Evolutionary conservation across 2,329 filamentous ascomycete species (phyloP).

Genomic region (Cytospora chrysosperma): DNA sequence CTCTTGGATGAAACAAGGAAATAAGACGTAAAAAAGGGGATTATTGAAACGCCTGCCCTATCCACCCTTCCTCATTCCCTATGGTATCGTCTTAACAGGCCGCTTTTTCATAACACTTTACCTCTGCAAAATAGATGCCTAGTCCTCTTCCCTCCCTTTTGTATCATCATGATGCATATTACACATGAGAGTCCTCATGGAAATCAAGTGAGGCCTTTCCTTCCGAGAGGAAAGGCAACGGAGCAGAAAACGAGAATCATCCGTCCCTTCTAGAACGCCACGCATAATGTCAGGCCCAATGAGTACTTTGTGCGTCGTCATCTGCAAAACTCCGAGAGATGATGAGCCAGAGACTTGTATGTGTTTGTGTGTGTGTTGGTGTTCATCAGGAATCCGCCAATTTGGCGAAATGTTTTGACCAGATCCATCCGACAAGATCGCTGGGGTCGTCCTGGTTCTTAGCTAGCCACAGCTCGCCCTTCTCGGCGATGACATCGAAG

Average conservation of each 20-base stretch:
- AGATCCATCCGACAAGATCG: constrained; percentile 90
- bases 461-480: constrained; percentile 95
- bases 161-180: constrained; percentile 23
- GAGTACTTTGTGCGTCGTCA: not conserved
- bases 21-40: not conserved
- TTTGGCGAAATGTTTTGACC: constrained; percentile 94
- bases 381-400: constrained; percentile 48
- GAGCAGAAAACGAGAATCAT: constrained; percentile 1
- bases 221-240: not conserved
- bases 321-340: constrained; percentile 2
- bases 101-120: constrained; percentile 18
- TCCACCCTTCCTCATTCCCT: not conserved
- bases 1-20: not conserved
- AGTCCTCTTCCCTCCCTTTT: constrained; percentile 8
- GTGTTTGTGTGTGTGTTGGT: not conserved
- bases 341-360: not conserved
- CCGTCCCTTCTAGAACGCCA: constrained; percentile 16
- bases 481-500: constrained; percentile 91
- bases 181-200: constrained; percentile 19
- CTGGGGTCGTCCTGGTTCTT: constrained; percentile 90
- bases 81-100: constrained; percentile 24
- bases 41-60: constrained; percentile 19
- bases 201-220: constrained; percentile 2
- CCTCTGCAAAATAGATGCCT: constrained; percentile 12
- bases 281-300: constrained; percentile 10